Evolutionary conservation across 805 yeast genomes (phyloP).

Genomic region (Saturnispora galanensis): DNA sequence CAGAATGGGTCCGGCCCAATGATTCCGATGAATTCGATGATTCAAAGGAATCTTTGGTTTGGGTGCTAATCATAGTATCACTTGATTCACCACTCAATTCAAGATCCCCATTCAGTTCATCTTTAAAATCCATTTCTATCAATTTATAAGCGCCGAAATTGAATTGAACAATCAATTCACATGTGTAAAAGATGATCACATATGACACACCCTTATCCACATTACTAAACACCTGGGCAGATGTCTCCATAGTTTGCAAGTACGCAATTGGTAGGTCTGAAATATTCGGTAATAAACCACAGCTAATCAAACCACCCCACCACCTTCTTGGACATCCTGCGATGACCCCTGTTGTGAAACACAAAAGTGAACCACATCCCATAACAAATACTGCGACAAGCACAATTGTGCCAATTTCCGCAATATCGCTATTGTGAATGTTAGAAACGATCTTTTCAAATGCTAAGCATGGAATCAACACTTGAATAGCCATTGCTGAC

Average conservation of each 20-base stretch:
- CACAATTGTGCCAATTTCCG: constrained; percentile 56
- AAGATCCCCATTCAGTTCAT: constrained; percentile 8
- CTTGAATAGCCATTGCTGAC: constrained; percentile 59
- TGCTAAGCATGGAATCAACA: constrained; percentile 65
- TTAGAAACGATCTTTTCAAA: constrained; percentile 63
- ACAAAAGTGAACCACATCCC: constrained; percentile 11
- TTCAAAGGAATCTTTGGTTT: too few species aligned
- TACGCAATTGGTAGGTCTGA: constrained; percentile 84
- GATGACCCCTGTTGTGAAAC: constrained; percentile 31
- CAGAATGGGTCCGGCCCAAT: too few species aligned
- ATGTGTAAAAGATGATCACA: constrained; percentile 64
- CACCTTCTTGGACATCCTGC: constrained; percentile 59
- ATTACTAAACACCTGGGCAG: constrained; percentile 43
- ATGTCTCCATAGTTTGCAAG: constrained; percentile 58
- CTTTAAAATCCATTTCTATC: constrained; percentile 58
- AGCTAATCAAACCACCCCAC: constrained; percentile 62
- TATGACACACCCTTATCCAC: constrained; percentile 76
- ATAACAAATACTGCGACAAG: constrained; percentile 39
- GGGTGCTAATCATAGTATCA: background rate
- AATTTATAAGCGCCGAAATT: constrained; percentile 67
- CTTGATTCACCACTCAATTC: background rate
- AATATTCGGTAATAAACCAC: constrained; percentile 69
- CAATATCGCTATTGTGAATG: constrained; percentile 57
- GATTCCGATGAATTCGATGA: too few species aligned
- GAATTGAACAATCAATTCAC: constrained; percentile 59